Conservation (phyloP, 345 rosid genomes). For the Viola odorata region DNA sequence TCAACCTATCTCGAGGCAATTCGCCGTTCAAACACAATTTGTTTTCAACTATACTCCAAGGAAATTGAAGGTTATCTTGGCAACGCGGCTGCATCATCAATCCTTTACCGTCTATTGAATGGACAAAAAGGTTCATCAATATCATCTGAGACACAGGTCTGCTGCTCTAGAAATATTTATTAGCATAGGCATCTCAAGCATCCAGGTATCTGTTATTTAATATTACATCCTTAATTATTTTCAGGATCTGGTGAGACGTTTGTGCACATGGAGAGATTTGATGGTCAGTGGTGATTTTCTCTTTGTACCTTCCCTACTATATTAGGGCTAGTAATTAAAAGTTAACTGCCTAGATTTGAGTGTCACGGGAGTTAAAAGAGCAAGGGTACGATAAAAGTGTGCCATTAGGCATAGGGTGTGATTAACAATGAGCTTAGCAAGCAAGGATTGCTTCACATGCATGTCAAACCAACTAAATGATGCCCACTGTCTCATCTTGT, state of each 20-base stretch:
- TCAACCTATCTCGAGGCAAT: slow-evolving; percentile 77
- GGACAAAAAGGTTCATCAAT: slow-evolving; percentile 44
- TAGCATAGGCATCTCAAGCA: slow-evolving; percentile 2
- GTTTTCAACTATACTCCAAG: slow-evolving; percentile 70
- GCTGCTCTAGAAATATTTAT: neutral
- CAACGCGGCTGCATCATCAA: slow-evolving; percentile 70
- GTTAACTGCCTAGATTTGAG: too few species aligned
- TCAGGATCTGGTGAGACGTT: slow-evolving; percentile 71
- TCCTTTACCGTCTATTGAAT: slow-evolving; percentile 59
- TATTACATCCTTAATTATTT: slow-evolving; percentile 24
- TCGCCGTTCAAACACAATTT: slow-evolving; percentile 78
- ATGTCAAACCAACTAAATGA: too few species aligned
- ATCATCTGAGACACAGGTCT: slow-evolving; percentile 55
- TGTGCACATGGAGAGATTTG: slow-evolving; percentile 92
- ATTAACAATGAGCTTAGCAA: neutral
- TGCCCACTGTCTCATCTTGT: neutral
- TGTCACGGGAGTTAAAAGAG: too few species aligned
- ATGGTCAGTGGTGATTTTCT: slow-evolving; percentile 53
- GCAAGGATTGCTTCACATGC: neutral
- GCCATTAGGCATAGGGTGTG: too few species aligned
- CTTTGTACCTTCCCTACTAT: neutral
- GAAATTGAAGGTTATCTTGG: slow-evolving; percentile 80
- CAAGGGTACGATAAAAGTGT: too few species aligned
- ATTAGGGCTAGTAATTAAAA: too few species aligned
- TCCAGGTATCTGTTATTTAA: slow-evolving; percentile 1